Evolutionary conservation across 2,329 filamentous ascomycete genomes (phyloP), one percentile per base, ranked within the genome.

Genomic region (Penicillium digitatum): DNA sequence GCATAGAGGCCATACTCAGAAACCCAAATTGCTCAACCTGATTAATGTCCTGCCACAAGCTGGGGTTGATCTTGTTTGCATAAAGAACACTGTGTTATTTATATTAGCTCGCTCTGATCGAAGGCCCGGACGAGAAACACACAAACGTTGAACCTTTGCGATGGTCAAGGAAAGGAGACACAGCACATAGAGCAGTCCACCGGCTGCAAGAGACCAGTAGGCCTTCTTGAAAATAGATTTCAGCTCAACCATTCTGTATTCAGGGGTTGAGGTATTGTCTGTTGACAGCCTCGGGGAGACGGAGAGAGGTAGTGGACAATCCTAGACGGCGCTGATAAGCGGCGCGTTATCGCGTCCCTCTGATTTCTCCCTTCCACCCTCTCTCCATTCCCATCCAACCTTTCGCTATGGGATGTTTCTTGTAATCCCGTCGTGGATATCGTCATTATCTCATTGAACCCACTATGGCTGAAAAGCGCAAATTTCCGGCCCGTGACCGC

Each of bases 11-110:
- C 81, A 68, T 72, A 93, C 89, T 88, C 51, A 89, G 85, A 72
- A 96, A 96, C 0, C 92, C 92, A 80, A 90, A 95, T 62, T 82
- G 81, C 69, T 95, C 88, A 0, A 91, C 89, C 56, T 85, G 79
- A 58, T 90, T 83, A 40, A 92, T 72, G 68, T 95, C 84, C 61
- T 87, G 80, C 82, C 85, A 91, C 70, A 81, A 84, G 3, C 83
- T 79, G 3, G 86, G 87, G 60, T 90, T 87, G 62, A 96, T 71
- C 58, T 87, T 88, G 73, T 97, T 87, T 27, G 87, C 86, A 70
- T 97, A 99, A 6, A 96, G 72, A 24, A 88, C 86, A 68, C 91
- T 95, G 63, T 47, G 35, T 50, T 40, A 42, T 38, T 54, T 53
- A 37, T 38, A 57, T 54, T 31, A 43, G 34, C 42, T 31, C 12